Percentiles rank a stretch among this genome's conserved stretches.
phyloP scores from a whole-genome alignment of 306 rosid genomes.

The Lathyrus sativus region DNA sequence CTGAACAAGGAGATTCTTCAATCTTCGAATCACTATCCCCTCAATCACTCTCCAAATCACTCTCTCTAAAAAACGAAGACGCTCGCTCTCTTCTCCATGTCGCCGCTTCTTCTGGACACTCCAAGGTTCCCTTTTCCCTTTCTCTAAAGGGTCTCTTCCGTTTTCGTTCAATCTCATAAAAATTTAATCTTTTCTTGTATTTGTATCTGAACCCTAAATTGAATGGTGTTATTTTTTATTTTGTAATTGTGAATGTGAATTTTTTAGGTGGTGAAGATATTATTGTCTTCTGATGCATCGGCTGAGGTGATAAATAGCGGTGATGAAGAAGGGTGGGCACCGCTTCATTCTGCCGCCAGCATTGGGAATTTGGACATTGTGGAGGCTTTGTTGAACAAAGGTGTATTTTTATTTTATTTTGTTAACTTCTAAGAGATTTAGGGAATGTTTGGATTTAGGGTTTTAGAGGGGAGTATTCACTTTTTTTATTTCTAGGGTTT shows the following conservation, averaged over 20 bases:
- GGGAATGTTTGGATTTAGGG: too few relatives aligned
- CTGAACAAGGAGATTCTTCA: slow-evolving; percentile 67
- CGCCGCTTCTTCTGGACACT: slow-evolving; percentile 68
- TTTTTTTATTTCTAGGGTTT: neutral
- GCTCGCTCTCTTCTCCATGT: slow-evolving; percentile 82
- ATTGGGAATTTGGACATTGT: slow-evolving; percentile 64
- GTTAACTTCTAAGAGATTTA: neutral
- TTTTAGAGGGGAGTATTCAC: too few relatives aligned
- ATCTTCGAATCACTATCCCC: slow-evolving; percentile 50
- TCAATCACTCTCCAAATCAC: slow-evolving; percentile 53
- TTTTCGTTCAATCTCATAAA: slow-evolving; percentile 22
- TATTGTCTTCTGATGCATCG: slow-evolving; percentile 56
- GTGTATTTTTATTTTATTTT: slow-evolving; percentile 35
- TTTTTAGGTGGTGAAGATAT: slow-evolving; percentile 60
- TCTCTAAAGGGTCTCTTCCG: neutral
- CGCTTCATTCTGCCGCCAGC: slow-evolving; percentile 92
- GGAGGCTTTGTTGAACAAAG: slow-evolving; percentile 60
- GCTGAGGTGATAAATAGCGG: slow-evolving; percentile 53
- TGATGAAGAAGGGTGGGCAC: slow-evolving; percentile 97
- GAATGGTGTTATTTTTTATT: neutral
- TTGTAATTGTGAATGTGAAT: neutral
- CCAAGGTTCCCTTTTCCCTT: slow-evolving; percentile 51
- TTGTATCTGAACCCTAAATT: neutral
- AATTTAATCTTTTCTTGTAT: slow-evolving; percentile 23
- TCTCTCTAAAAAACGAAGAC: slow-evolving; percentile 75